Evolutionary conservation across 1,284 basidiomycete genomes (phyloP).

Genomic region (Mrakiaceae sp.): DNA sequence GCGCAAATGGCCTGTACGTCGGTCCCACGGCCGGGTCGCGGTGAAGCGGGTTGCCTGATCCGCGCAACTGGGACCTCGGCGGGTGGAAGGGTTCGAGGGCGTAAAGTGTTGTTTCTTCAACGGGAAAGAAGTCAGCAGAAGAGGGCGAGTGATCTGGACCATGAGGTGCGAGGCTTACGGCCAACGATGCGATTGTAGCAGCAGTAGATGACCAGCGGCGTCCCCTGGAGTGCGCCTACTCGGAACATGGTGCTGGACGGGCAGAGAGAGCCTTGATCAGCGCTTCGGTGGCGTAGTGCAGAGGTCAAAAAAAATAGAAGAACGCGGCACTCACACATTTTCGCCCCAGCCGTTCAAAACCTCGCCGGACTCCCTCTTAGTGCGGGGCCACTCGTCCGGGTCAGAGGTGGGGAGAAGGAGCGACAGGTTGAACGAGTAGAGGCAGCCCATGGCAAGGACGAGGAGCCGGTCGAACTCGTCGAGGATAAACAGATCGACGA

Average conservation of each 20-base stretch:
- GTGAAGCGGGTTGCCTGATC: background rate
- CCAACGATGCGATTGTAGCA: slow-evolving; percentile 7
- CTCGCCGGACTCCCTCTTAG: slow-evolving; percentile 3
- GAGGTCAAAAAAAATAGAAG: background rate
- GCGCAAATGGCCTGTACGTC: background rate
- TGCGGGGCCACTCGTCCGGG: background rate
- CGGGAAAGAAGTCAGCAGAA: too few species aligned
- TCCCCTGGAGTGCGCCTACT: background rate
- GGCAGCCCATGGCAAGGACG: slow-evolving; percentile 5
- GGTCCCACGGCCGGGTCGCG: background rate
- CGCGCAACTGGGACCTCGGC: background rate
- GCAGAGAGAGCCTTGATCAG: background rate
- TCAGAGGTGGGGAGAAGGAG: background rate
- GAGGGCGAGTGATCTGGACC: too few species aligned
- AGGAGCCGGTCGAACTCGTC: slow-evolving; percentile 2
- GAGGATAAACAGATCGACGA: slow-evolving; percentile 5
- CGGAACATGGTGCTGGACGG: background rate
- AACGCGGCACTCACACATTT: background rate
- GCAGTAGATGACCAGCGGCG: slow-evolving; percentile 3
- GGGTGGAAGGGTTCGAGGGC: slow-evolving; percentile 5
- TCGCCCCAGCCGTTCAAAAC: slow-evolving; percentile 4
- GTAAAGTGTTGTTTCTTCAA: slow-evolving; percentile 1
- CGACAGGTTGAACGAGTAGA: slow-evolving; percentile 4
- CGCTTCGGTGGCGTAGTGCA: background rate
- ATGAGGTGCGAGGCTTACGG: background rate